Percentiles rank a stretch among this genome's conserved stretches.
Conservation (phyloP, 345 rosid species). For the Eucalyptus cladocalyx region DNA sequence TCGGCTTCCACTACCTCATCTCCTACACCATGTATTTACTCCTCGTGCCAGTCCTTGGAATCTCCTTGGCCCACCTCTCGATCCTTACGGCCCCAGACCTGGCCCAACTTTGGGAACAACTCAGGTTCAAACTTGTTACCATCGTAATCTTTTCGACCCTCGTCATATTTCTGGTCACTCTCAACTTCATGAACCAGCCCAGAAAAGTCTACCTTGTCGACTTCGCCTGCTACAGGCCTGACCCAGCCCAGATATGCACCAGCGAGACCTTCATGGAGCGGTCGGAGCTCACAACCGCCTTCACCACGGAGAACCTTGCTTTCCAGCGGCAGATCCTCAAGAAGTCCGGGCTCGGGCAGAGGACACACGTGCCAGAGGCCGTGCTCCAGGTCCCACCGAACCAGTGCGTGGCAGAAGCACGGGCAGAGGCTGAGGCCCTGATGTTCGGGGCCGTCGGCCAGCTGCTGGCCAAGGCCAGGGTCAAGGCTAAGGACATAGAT, state of each 20-base stretch:
- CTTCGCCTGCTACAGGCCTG: constrained; percentile 17
- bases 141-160: neutral
- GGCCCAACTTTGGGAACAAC: too few species aligned
- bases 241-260: neutral
- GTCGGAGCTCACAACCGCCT: neutral
- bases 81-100: too few species aligned
- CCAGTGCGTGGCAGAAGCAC: too few species aligned
- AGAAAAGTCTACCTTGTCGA: constrained; percentile 12
- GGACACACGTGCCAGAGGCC: neutral
- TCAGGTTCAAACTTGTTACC: too few species aligned
- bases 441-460: too few species aligned
- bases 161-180: neutral
- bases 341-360: constrained; percentile 19
- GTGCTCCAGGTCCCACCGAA: neutral
- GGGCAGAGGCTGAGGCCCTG: too few species aligned
- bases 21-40: constrained; percentile 7
- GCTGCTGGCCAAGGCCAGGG: too few species aligned
- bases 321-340: constrained; percentile 14
- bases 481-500: too few species aligned
- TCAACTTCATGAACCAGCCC: constrained; percentile 2
- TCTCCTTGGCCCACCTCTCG: neutral
- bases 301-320: constrained; percentile 6
- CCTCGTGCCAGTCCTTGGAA: neutral
- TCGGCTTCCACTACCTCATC: constrained; percentile 21
- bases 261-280: neutral